Percentiles rank a stretch among this genome's conserved stretches.
Conservation (phyloP, 73 alveolate genomes). For the Symbiodinium natans region DNA sequence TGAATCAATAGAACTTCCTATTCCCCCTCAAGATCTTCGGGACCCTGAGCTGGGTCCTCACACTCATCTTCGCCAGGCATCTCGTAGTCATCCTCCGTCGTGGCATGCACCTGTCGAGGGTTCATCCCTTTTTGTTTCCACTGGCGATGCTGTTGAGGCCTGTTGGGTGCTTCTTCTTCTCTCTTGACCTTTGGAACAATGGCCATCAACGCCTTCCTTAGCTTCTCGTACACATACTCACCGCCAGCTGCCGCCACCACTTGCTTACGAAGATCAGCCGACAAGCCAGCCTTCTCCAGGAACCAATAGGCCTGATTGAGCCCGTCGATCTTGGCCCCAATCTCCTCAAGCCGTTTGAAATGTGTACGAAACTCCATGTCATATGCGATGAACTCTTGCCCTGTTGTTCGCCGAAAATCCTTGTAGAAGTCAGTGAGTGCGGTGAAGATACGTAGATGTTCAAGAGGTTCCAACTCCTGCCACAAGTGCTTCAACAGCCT, state of each 20-base stretch:
- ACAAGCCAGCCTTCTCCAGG: not conserved
- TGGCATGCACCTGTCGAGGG: not conserved
- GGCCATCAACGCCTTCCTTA: not conserved
- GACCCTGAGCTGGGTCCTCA: not conserved
- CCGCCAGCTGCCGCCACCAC: not conserved
- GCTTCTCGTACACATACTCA: not conserved
- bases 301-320: not conserved
- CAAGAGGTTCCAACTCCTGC: constrained; percentile 19
- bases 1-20: not conserved
- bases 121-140: not conserved
- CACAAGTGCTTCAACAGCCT: not conserved
- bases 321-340: not conserved
- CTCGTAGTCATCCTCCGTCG: not conserved
- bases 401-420: not conserved
- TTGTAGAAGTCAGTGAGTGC: not conserved
- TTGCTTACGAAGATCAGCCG: not conserved
- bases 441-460: not conserved
- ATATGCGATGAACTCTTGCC: constrained; percentile 5
- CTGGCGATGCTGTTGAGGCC: not conserved
- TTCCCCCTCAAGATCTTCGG: not conserved
- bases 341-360: not conserved
- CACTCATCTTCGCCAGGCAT: not conserved
- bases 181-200: not conserved
- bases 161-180: not conserved
- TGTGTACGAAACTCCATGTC: constrained; percentile 4